A percentile compares a stretch with the other conserved stretches of the same genome.
Conservation (phyloP, 2,329 filamentous ascomycete species). For the Cladophialophora psammophila region DNA sequence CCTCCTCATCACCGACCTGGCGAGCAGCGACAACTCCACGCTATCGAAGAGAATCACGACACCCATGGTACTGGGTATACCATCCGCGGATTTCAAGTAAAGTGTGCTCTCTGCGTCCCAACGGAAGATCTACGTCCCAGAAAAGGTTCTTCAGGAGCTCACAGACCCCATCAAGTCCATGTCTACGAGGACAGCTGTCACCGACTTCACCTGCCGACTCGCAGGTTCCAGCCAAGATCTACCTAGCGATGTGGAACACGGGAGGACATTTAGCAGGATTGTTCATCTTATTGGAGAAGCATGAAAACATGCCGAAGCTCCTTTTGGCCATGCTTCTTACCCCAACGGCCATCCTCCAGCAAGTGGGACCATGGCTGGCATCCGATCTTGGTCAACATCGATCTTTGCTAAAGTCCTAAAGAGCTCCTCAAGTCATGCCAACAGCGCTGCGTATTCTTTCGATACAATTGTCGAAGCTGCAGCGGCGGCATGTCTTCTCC, state of each 20-base stretch:
- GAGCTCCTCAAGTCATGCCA: conserved; percentile 16
- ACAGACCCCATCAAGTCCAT: neutral
- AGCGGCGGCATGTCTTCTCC: conserved; percentile 31
- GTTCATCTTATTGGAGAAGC: conserved; percentile 18
- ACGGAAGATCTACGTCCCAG: neutral
- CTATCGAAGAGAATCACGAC: neutral
- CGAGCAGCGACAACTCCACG: neutral
- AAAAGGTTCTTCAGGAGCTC: neutral
- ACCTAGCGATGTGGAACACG: conserved; percentile 17
- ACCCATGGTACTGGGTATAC: neutral
- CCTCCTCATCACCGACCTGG: neutral
- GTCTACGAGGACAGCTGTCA: neutral
- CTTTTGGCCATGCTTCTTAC: conserved; percentile 16
- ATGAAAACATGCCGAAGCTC: conserved; percentile 5
- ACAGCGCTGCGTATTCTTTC: conserved; percentile 5
- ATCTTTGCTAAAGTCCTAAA: conserved; percentile 9
- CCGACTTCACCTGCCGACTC: conserved; percentile 1
- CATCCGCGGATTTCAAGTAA: neutral
- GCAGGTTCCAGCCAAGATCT: neutral
- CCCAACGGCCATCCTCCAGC: conserved; percentile 18
- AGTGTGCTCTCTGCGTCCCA: neutral
- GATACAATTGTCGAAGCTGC: neutral
- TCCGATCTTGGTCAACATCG: conserved; percentile 20
- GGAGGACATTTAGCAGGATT: neutral
- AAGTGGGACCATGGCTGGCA: conserved; percentile 30